phyloP scores from a whole-genome alignment of 2,329 filamentous ascomycete species.

The Penicillium carneum region DNA sequence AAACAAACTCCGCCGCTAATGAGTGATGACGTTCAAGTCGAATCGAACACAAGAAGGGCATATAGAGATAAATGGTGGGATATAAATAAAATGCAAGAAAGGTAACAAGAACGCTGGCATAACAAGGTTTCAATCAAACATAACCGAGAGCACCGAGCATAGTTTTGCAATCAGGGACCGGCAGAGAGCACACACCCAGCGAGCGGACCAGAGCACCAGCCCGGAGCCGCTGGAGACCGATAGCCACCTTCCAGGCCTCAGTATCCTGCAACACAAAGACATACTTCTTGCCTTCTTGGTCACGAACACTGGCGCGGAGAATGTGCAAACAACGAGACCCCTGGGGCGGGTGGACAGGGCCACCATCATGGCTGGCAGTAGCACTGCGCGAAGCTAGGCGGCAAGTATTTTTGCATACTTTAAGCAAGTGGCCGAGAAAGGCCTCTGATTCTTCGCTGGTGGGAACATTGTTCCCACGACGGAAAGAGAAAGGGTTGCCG shows the following conservation, averaged over 20 bases:
- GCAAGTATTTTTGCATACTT: conserved; percentile 70
- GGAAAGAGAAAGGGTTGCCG: conserved; percentile 45
- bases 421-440: conserved; percentile 69
- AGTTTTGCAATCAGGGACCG: conserved; percentile 53
- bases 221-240: conserved; percentile 64
- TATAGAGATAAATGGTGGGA: conserved; percentile 1
- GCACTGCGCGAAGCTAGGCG: conserved; percentile 53
- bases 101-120: conserved; percentile 7
- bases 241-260: conserved; percentile 69
- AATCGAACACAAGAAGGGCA: conserved; percentile 15
- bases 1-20: conserved; percentile 40
- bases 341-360: conserved; percentile 32
- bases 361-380: conserved; percentile 39
- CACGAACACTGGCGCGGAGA: conserved; percentile 65
- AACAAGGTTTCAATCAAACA: conserved; percentile 32
- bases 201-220: conserved; percentile 64
- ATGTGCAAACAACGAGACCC: conserved; percentile 60
- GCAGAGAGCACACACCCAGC: conserved; percentile 62
- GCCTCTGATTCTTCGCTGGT: conserved; percentile 71
- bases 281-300: conserved; percentile 67
- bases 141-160: conserved; percentile 52
- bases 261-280: conserved; percentile 66
- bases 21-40: conserved; percentile 27
- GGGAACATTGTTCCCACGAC: conserved; percentile 58
- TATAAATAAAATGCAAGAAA: conserved; percentile 18